Evolutionary conservation across 1,284 basidiomycete genomes (phyloP), one percentile per base, ranked within the genome.

Genomic region (Sporisorium scitamineum): DNA sequence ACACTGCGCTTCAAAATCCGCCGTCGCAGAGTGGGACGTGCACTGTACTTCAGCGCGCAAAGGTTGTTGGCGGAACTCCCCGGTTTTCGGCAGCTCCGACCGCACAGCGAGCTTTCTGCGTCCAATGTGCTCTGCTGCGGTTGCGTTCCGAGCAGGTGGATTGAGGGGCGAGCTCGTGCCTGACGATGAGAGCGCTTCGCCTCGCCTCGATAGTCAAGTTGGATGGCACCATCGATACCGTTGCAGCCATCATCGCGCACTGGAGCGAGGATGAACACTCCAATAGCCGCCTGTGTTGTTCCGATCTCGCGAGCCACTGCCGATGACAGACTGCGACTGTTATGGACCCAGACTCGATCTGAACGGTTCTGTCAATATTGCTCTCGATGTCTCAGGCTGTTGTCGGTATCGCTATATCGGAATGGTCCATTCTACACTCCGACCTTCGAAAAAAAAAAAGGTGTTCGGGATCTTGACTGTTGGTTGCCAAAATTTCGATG

Each of bases 31-130:
- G n/a, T n/a, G n/a, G 39, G 8, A n/a, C 39, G 39, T 42, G 39
- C 39, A 42, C 39, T 18, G 2, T 47, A 11, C 45, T 47, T 14
- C 11, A 26, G 45, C 45, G 45, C 45, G 45, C 45, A 27, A 7
- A 48, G 27, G 5, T 27, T 9, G 34, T 31, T 37, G 50, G 53
- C 50, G 58, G 58, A 42, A 44, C 29, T 44, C 58, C 58, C 53
- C 20, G 20, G 41, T 34, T 20, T 45, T 52, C 29, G 31, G 27
- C 34, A 14, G 54, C 29, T 22, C 8, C 42, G n/a, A 59, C 47
- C 56, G 44, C 48, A 5, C 13, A 39, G 10, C 26, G 16, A 7
- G 4, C 18, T 41, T 29, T 22, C 16, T 37, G 20, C 8, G 45
- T 47, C 24, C 45, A 24, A 24, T 14, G 29, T 24, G 32, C 20